Evolutionary conservation across 495 filamentous ascomycete genomes (phyloP), one percentile per base, ranked within the genome.

Genomic region (Penicillium cosmopolitanum): DNA sequence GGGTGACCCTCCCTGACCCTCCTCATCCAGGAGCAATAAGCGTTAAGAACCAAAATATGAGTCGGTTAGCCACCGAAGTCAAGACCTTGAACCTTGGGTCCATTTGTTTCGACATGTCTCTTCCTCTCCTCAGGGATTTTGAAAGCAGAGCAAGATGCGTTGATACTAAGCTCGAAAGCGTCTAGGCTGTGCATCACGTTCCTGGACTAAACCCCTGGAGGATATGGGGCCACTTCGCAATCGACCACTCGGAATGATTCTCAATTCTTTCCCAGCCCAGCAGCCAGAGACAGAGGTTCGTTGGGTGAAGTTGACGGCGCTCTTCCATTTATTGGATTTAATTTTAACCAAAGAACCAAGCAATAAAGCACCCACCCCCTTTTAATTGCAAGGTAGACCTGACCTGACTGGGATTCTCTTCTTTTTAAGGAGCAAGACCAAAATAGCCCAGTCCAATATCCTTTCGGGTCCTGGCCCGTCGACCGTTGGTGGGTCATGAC

Each of bases 401-500:
- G 15, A 12, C 46, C 11, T 12, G 11, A 46, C 15, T 13, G 31
- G 46, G 46, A 13, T 28, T 15, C 19, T 28, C 19, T 28, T 38
- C 11, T 48, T 48, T 48, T 48, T 12, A 8, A 15, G 6, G 16
- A 7, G 36, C 16, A 28, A 34, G 36, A 25, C 52, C 19, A 28
- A 44, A 33, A 33, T 54, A 54, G 35, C 38, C 35, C 34, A 40
- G 10, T 6, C 19, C 51, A 36, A 19, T 36, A 54, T 54, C 10
- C 42, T 57, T 43, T 33, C 48, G 55, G 43, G 51, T 12, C 31
- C 3, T 40, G 36, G 48, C 42, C 57, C 56, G 61, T 62, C 51
- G 52, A 63, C 63, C 50, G 63, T 66, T 58, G 53, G 65, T 61
- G 66, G 61, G 59, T 51, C 57, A 19, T 47, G 59, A 54, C 55